Evolutionary conservation across 2,329 filamentous ascomycete genomes (phyloP), one percentile per base, ranked within the genome.

Genomic region (Pestalotiopsis sp.): DNA sequence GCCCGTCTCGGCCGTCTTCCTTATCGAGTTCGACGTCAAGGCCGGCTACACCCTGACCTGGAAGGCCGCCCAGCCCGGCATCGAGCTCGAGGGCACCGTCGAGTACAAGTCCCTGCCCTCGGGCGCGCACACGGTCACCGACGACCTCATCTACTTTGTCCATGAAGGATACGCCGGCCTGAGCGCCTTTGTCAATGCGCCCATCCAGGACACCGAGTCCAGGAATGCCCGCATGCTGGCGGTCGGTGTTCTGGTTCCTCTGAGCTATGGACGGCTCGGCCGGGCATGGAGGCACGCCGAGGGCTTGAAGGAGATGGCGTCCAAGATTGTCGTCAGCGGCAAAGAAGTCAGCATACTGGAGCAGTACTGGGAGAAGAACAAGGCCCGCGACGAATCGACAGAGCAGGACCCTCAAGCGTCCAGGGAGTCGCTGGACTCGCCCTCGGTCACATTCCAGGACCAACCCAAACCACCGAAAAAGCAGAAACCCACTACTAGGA

Each of bases 71-170:
- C 82, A 89, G 1, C 85, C 90, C 14, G 90, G 89, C 63, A 86
- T 95, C 82, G 86, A 88, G 80, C 87, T 98, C 63, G 93, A 97
- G 74, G 94, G 94, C 67, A 90, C 92, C 27, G 94, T 98, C 76
- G 96, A 99, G 82, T 99, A 94, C 87, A 98, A 98, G 82, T 97
- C 94, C 70, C 87, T 99, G 61, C 96, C 96, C 2, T 98, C 95
- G 0, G 96, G 96, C 27, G 82, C 98, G 64, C 96, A 99, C 81
- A 92, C 93, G 68, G 93, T 98, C 23, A 85, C 91, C 39, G 90
- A 95, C 73, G 96, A 99, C 80, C 85, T 98, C 65, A 93, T 94
- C 76, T 99, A 98, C 84, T 99, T 98, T 79, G 91, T 97, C 58
- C 94, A 98, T 77, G 91, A 89, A 70, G 84, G 89, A 60, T 91